phyloP scores from a whole-genome alignment of 1,284 basidiomycete genomes.

The Wallemia ichthyophaga region DNA sequence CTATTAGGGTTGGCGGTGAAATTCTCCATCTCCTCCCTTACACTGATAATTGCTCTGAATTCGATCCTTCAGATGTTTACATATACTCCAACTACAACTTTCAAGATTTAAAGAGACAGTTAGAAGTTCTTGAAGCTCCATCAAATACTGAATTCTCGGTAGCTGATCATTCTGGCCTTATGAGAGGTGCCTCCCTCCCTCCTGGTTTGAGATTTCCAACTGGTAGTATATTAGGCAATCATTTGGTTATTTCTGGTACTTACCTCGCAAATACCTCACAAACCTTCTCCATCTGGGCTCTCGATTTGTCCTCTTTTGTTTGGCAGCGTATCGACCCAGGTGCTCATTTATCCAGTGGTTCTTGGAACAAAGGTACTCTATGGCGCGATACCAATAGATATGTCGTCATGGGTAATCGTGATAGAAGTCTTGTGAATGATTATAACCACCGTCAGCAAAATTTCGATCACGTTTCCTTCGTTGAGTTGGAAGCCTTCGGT shows the following conservation, averaged over 20 bases:
- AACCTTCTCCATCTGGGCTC: conserved; percentile 56
- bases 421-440: conserved; percentile 61
- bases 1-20: conserved; percentile 15
- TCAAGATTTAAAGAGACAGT: conserved; percentile 55
- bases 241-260: conserved; percentile 17
- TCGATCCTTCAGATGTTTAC: conserved; percentile 43
- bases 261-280: conserved; percentile 10
- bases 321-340: conserved; percentile 24
- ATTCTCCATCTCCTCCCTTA: conserved; percentile 36
- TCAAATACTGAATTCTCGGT: conserved; percentile 32
- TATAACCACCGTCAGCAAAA: conserved; percentile 16
- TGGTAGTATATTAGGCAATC: conserved; percentile 55
- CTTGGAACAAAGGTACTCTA: conserved; percentile 62
- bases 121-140: conserved; percentile 35
- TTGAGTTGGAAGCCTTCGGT: conserved; percentile 73
- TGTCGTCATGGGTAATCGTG: conserved; percentile 58
- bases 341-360: conserved; percentile 26
- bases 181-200: conserved; percentile 28
- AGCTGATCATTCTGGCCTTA: conserved; percentile 38
- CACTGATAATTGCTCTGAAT: conserved; percentile 34
- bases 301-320: conserved; percentile 43
- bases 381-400: conserved; percentile 51
- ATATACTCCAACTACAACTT: conserved; percentile 67
- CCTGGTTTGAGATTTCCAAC: conserved; percentile 79
- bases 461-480: conserved; percentile 46